These are phyloP conservation scores for Chimonanthus praecox DNA, from an alignment of 164 flowering plant species.

Conservation along the genomic window DNA sequence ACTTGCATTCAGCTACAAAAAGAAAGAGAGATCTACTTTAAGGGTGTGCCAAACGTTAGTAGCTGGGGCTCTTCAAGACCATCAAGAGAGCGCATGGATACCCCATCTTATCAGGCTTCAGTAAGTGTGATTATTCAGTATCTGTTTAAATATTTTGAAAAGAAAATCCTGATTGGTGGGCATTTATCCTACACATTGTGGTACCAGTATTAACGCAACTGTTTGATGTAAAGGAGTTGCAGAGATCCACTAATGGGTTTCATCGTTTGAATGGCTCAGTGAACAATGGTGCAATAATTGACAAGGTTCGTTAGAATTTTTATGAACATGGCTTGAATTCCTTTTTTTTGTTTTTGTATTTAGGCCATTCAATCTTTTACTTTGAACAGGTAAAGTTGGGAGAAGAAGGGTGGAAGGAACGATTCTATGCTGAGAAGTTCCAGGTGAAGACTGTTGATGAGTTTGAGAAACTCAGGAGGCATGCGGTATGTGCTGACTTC, in stretches of 20 bases:
- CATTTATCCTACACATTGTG: not conserved
- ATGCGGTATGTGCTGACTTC: slow-evolving; percentile 23
- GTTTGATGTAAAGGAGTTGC: slow-evolving; percentile 9
- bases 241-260: slow-evolving; percentile 2
- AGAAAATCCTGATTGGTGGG: not conserved
- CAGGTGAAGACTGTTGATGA: slow-evolving; percentile 24
- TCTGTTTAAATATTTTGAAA: not conserved
- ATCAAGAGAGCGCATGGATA: not conserved
- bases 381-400: slow-evolving; percentile 30
- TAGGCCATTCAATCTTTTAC: not conserved
- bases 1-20: slow-evolving; percentile 13
- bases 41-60: not conserved
- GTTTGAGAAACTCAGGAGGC: slow-evolving; percentile 14
- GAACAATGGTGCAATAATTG: slow-evolving; percentile 10
- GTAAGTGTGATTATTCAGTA: slow-evolving; percentile 10
- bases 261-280: not conserved
- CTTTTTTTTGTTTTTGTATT: not conserved
- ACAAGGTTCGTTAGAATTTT: slow-evolving; percentile 16
- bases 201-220: not conserved
- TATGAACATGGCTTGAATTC: not conserved
- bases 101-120: slow-evolving; percentile 1
- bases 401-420: slow-evolving; percentile 39
- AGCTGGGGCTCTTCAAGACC: slow-evolving; percentile 1
- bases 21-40: slow-evolving; percentile 4
- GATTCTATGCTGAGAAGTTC: slow-evolving; percentile 36